Evolutionary conservation across 768 basidiomycete genomes (phyloP).

Genomic region (Serpula lacrymans): DNA sequence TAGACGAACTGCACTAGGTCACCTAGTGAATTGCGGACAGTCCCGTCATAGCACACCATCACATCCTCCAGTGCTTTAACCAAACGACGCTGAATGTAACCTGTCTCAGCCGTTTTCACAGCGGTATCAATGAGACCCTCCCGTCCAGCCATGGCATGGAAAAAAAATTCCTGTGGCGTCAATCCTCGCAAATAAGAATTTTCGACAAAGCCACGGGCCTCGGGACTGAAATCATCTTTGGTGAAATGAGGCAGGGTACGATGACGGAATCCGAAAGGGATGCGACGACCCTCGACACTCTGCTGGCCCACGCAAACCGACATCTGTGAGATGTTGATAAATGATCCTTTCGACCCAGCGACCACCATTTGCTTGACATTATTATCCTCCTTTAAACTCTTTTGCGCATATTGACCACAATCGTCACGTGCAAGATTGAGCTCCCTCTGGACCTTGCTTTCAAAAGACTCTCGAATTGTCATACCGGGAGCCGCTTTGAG

Average conservation of each 20-base stretch:
- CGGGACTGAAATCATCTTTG: slow-evolving; percentile 97
- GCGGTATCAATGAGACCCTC: slow-evolving; percentile 99
- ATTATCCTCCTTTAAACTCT: slow-evolving; percentile 97
- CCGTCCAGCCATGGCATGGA: slow-evolving; percentile 99
- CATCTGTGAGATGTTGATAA: slow-evolving; percentile 99
- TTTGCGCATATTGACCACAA: slow-evolving; percentile 95
- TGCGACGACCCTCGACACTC: slow-evolving; percentile 95
- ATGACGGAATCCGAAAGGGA: slow-evolving; percentile 97
- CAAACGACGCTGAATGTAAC: slow-evolving; percentile 96
- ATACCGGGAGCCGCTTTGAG: slow-evolving; percentile 93
- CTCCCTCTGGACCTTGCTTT: slow-evolving; percentile 85
- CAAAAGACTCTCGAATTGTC: slow-evolving; percentile 99
- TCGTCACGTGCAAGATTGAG: slow-evolving; percentile 94
- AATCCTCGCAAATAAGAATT: slow-evolving; percentile 96
- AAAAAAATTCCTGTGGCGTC: slow-evolving; percentile 98
- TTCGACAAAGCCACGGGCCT: slow-evolving; percentile 97
- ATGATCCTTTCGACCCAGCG: slow-evolving; percentile 96
- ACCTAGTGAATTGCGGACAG: slow-evolving; percentile 94
- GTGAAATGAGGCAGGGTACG: slow-evolving; percentile 96
- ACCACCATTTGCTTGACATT: slow-evolving; percentile 99
- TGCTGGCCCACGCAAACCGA: slow-evolving; percentile 99
- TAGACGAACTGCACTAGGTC: slow-evolving; percentile 96
- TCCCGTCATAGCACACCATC: slow-evolving; percentile 96
- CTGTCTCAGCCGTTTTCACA: slow-evolving; percentile 99
- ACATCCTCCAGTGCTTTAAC: slow-evolving; percentile 99